Base-by-base conservation (phyloP, 306 rosid species). In the Vigna radiata region DNA sequence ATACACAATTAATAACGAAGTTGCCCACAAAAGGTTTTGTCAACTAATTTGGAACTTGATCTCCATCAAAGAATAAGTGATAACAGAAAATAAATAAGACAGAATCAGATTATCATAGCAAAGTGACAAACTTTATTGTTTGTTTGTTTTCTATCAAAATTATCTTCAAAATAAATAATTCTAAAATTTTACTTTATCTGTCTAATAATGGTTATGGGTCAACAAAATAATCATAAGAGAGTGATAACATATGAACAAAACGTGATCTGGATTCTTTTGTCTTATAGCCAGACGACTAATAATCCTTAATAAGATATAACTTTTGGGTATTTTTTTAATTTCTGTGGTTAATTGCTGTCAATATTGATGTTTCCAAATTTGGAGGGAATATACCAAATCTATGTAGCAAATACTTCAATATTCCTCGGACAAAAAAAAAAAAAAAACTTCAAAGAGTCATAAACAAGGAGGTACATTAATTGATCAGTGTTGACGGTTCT, bases 351-450 rank as follows among this genome's bases (percentile, higher is more conserved):
- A 70, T 72, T n/a, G 48, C 14, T 29, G 77, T 72, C 77, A 50
- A 27, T 18, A 53, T 41, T 50, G 68, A 73, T 77, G 65, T 18
- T 78, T 72, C 82, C 85, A 71, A 64, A 72, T 46, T 44, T n/a
- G 21, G 46, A 63, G 3, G 8, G 86, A 83, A 83, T 78, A 83
- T 73, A 55, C 73, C 21, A 11, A 82, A 76, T 39, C 77, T 61
- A 60, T 70, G 48, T 21, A 44, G 21, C 54, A 63, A 68, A 68
- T 41, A 25, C 65, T 12, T 37, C 59, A 58, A 49, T 58, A 59
- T 37, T 48, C 56, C 37, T 58, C n/a, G 3, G 13, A n/a, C 1
- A 52, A 29, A 29, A 29, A 29, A 29, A 29, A 29, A 19, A 9
- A 19, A 1, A 73, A 47, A 58, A 46, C 37, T 9, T 37, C 59